Percentiles rank a stretch among this genome's conserved stretches.
phyloP scores from a whole-genome alignment of 2,329 filamentous ascomycete genomes.

The Penicillium sp. region DNA sequence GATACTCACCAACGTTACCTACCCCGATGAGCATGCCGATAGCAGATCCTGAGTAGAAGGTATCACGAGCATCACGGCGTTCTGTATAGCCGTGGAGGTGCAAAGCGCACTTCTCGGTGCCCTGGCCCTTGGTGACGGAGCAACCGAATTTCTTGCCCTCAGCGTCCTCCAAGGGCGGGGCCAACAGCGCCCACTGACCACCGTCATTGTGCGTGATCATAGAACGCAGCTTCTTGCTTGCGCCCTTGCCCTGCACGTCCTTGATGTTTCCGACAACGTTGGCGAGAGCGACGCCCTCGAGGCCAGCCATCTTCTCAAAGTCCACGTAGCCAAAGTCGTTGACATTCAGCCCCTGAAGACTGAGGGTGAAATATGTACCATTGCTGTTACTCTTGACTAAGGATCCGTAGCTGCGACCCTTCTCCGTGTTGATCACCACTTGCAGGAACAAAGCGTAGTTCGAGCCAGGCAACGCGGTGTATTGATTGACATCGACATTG shows the following conservation, averaged over 20 bases:
- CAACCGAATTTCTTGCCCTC: slow-evolving; percentile 73
- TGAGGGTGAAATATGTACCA: slow-evolving; percentile 89
- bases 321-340: slow-evolving; percentile 78
- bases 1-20: slow-evolving; percentile 79
- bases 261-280: slow-evolving; percentile 78
- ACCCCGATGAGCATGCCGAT: slow-evolving; percentile 87
- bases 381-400: slow-evolving; percentile 99
- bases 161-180: slow-evolving; percentile 67
- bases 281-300: slow-evolving; percentile 85
- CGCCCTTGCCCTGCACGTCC: slow-evolving; percentile 59
- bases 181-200: slow-evolving; percentile 75
- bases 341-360: slow-evolving; percentile 76
- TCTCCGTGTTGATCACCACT: slow-evolving; percentile 70
- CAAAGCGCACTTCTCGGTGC: slow-evolving; percentile 69
- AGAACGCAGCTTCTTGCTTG: slow-evolving; percentile 77
- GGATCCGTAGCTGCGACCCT: slow-evolving; percentile 70
- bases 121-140: slow-evolving; percentile 53
- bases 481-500: slow-evolving; percentile 77
- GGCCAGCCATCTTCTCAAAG: slow-evolving; percentile 89
- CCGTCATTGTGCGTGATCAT: slow-evolving; percentile 97
- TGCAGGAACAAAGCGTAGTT: slow-evolving; percentile 94
- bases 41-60: slow-evolving; percentile 82
- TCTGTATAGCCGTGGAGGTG: slow-evolving; percentile 97
- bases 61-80: slow-evolving; percentile 74
- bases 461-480: slow-evolving; percentile 91